Evolutionary conservation across 306 rosid genomes (phyloP), one percentile per base, ranked within the genome.

Genomic region (Crataegus laevigata): DNA sequence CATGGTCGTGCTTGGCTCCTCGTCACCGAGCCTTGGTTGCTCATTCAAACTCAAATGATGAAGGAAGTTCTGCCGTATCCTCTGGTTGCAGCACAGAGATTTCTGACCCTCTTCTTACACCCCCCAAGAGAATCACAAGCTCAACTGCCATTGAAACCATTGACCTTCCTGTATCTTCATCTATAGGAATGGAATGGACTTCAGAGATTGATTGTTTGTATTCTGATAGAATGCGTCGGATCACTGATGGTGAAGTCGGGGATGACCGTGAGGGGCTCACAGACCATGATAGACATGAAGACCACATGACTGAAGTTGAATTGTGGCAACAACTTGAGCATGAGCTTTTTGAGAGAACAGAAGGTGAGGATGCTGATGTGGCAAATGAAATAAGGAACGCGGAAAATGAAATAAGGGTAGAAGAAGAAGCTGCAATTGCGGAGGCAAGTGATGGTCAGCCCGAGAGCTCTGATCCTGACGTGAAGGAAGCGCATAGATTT

Each of bases 1-100:
- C 99, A 63, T 94, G 93, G 97, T 90, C 97, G 52, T 94, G 96
- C 88, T 89, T 92, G 64, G 99, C 93, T 28, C 99, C 96, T 32
- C 91, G 99, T 63, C 94, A 86, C 34, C 84, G 91, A 72, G 78
- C 87, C 64, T 45, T 80, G 36, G 75, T 79, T 71, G 65, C 83
- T 59, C 81, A 59, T 70, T 78, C 88, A 72, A 82, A 76, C 66
- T 70, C 85, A 57, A 83, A 63, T 11, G 91, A 81, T 55, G 87
- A 77, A 36, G 87, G 66, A 66, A 72, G 30, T 70, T 82, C 89
- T 66, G 75, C 75, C 1, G 74, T 68, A 32, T 75, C 88, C 78
- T 67, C 80, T 68, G 68, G 86, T 47, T 21, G 77, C 29, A 75
- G 28, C 30, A 54, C 28, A 22, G 88, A 86, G 77, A 64, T 79